Conservation (phyloP, 768 basidiomycete species). For the Dictyophora rubrovolvata region DNA sequence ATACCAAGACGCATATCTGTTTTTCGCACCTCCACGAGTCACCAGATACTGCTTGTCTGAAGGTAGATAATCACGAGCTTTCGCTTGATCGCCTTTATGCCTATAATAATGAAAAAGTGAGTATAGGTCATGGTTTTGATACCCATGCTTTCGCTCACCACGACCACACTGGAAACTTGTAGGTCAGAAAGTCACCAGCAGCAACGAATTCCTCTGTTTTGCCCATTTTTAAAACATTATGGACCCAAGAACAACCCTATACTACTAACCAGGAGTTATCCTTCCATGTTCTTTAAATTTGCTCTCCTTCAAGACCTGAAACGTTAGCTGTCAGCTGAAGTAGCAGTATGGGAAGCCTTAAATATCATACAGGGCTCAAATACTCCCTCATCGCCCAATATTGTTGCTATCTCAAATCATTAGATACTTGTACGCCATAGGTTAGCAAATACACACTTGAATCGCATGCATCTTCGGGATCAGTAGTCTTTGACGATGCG, state of each 20-base stretch:
- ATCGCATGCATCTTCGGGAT: constrained; percentile 35
- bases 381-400: constrained; percentile 92
- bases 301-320: constrained; percentile 88
- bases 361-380: constrained; percentile 65
- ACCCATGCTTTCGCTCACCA: constrained; percentile 48
- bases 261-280: constrained; percentile 70
- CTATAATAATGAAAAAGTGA: constrained; percentile 30
- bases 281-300: constrained; percentile 99
- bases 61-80: constrained; percentile 87
- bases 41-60: constrained; percentile 93
- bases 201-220: constrained; percentile 92
- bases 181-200: constrained; percentile 92
- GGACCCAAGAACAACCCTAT: background rate
- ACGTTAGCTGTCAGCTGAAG: constrained; percentile 13
- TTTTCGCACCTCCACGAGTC: constrained; percentile 54
- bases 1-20: background rate
- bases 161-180: constrained; percentile 98
- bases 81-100: constrained; percentile 86
- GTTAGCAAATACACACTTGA: constrained; percentile 31
- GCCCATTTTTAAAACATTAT: too few species aligned
- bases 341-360: constrained; percentile 19
- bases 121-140: background rate
- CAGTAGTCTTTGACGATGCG: background rate
- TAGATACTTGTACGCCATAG: background rate
- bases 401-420: constrained; percentile 53